phyloP scores from a whole-genome alignment of 192 early-diverging fungal species.

The Spizellomyces punctatus region DNA sequence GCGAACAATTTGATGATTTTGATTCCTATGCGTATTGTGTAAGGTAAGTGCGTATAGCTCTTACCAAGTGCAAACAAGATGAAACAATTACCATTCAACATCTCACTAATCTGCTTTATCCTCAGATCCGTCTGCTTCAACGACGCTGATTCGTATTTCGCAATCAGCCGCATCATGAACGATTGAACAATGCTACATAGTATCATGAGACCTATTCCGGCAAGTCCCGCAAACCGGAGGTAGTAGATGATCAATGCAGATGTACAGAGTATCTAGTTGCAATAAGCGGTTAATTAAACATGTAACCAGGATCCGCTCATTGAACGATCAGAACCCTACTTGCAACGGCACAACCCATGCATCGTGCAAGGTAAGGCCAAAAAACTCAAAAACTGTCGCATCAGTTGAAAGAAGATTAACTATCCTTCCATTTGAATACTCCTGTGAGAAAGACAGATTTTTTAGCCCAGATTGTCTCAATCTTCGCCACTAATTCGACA shows the following conservation, averaged over 20 bases:
- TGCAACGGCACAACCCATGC: background rate
- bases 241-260: constrained; percentile 1
- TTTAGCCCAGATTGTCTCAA: background rate
- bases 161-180: background rate
- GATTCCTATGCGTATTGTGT: constrained; percentile 55
- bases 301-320: background rate
- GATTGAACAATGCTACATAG: constrained; percentile 5
- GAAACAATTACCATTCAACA: background rate
- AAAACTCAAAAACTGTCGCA: background rate
- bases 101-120: constrained; percentile 10
- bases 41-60: no score
- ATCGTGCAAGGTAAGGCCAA: background rate
- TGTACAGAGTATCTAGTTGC: background rate
- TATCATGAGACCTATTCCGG: constrained; percentile 5
- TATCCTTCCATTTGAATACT: background rate
- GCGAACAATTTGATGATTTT: constrained; percentile 94
- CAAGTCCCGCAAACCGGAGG: constrained; percentile 1
- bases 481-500: background rate
- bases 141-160: background rate
- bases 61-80: background rate
- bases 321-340: background rate
- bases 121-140: constrained; percentile 8
- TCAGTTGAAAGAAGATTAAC: constrained; percentile 1
- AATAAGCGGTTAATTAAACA: background rate
- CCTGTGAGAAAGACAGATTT: background rate